Evolutionary conservation across 345 rosid genomes (phyloP), one percentile per base, ranked within the genome.

Genomic region (Linum usitatissimum): DNA sequence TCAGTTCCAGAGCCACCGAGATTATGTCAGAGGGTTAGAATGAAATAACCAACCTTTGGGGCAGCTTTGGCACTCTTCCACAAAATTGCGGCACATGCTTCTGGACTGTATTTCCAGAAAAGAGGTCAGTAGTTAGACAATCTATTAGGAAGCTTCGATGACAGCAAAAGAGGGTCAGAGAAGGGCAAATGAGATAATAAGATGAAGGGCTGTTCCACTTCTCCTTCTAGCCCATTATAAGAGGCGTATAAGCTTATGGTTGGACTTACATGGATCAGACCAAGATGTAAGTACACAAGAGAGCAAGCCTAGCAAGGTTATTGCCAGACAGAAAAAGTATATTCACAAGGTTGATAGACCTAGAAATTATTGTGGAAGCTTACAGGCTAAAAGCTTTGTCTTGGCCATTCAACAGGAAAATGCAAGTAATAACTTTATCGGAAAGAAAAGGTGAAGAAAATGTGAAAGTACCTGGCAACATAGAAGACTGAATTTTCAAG

Each of bases 401-500:
- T 45, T 6, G 17, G 51, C 51, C 0, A 34, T 8, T 30, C 61
- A 57, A 3, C 38, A 36, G 53, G 31, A 40, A 55, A 20, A 45
- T 5, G 38, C 38, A 34, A 60, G 36, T 12, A 55, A 28, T 15
- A 39, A 48, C 28, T 17, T 15, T 59, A 31, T 38, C 20, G 23
- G n/a, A 51, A 9, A 57, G 65, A 57, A 48, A 54, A 14, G 18
- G 39, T 10, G 18, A 30, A n/a, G 51, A 15, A 2, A 53, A 59
- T 65, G 31, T 23, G 34, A 64, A 58, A 30, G 76, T 83, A 93
- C 99, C 99, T 90, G 65, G 99, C 97, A 67, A 93, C 96, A 75
- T 86, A 93, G 75, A 93, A 90, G 66, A 90, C 96, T 30, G 97
- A 88, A 60, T 90, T 93, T 81, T 90, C 99, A 69, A 90, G 90